Percentiles rank a stretch among this genome's conserved stretches.
phyloP scores from a whole-genome alignment of 169 alveolate genomes.

The Blepharisma undulans region DNA sequence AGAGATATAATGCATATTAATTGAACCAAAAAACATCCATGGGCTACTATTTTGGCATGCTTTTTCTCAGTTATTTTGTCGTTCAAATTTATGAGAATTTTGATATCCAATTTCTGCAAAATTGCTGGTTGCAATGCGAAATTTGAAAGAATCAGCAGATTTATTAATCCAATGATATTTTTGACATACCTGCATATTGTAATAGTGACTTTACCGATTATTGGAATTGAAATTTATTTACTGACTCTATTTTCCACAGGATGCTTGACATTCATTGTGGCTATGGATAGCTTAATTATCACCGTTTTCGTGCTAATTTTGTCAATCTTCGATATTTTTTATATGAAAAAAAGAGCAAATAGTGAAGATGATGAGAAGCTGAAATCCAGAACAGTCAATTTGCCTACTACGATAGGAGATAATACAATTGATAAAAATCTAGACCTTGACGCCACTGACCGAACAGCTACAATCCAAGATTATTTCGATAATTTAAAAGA shows the following conservation, averaged over 20 bases:
- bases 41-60: not conserved
- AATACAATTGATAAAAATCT: not conserved
- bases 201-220: not conserved
- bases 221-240: not conserved
- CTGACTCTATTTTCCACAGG: constrained; percentile 5
- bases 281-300: not conserved
- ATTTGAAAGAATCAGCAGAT: not conserved
- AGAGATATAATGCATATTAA: constrained; percentile 8
- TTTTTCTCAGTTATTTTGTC: not conserved
- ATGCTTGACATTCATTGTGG: not conserved
- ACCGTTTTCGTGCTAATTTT: not conserved
- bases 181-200: not conserved
- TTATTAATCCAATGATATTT: not conserved
- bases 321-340: not conserved
- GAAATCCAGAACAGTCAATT: not conserved
- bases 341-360: not conserved
- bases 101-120: not conserved
- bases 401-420: not conserved
- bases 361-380: not conserved
- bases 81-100: not conserved
- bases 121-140: not conserved
- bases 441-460: not conserved
- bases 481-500: not conserved
- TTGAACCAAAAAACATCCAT: not conserved
- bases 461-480: not conserved